Evolutionary conservation across 139 green algal species (phyloP).

Genomic region (Tetraselmis chui): DNA sequence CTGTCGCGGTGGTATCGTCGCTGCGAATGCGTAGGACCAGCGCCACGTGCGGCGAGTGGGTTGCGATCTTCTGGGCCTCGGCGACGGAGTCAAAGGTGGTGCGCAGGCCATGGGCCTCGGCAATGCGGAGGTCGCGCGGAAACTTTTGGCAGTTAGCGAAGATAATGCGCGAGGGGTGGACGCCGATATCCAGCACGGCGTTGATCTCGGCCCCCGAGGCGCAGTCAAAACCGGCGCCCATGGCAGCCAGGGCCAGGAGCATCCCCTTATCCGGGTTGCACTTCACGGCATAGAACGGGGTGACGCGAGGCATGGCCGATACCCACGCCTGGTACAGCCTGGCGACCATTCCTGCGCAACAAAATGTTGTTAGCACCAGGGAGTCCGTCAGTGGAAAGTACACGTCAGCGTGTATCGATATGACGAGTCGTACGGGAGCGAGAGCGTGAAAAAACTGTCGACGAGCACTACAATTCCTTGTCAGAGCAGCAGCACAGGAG

Average conservation of each 20-base stretch:
- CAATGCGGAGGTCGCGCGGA: not conserved
- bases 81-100: slow-evolving; percentile 39
- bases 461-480: too few species aligned
- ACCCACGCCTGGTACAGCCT: slow-evolving; percentile 47
- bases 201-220: slow-evolving; percentile 81
- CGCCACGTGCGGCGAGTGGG: slow-evolving; percentile 18
- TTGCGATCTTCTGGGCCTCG: slow-evolving; percentile 42
- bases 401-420: too few species aligned
- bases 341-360: not conserved
- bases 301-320: slow-evolving; percentile 76
- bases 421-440: too few species aligned
- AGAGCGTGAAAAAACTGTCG: too few species aligned
- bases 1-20: slow-evolving; percentile 34
- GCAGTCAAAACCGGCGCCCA: slow-evolving; percentile 94
- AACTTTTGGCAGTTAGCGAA: slow-evolving; percentile 36
- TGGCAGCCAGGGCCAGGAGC: slow-evolving; percentile 65
- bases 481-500: too few species aligned
- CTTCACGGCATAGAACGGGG: slow-evolving; percentile 93
- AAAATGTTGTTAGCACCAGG: too few species aligned
- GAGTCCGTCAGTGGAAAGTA: too few species aligned
- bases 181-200: slow-evolving; percentile 69
- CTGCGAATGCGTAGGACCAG: slow-evolving; percentile 40
- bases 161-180: slow-evolving; percentile 44
- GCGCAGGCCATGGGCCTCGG: not conserved
- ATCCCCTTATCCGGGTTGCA: slow-evolving; percentile 86